Evolutionary conservation across 2,329 filamentous ascomycete species (phyloP), one percentile per base, ranked within the genome.

Genomic region (Monilinia fructigena): DNA sequence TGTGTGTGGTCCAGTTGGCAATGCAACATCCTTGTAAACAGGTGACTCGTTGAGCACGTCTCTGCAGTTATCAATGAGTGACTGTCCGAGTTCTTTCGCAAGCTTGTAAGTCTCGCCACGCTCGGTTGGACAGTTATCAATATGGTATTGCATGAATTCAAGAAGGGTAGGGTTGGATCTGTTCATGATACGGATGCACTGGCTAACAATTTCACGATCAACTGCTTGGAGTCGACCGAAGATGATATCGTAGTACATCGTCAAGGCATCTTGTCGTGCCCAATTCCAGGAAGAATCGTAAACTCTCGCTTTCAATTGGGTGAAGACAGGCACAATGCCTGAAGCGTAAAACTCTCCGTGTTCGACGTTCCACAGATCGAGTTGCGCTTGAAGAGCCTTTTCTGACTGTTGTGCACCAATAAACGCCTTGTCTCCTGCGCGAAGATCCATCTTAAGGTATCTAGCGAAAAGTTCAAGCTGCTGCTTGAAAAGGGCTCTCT

Each of bases 201-300:
- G 93, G 80, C 93, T 97, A 77, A 99, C 95, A 74, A 98, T 99
- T 79, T 99, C 95, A 70, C 95, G 91, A 75, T 99, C 95, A 52
- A 99, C 91, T 60, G 89, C 92, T 82, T 95, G 88, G 64, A 99
- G 87, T 68, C 95, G 88, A 67, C 95, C 95, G 74, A 99, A 99
- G 76, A 99, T 97, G 76, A 99, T 96, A 76, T 99, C 95, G 80
- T 93, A 99, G 83, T 95, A 99, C 94, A 99, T 99, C 82, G 86
- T 95, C 64, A 99, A 86, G 38, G 94, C 95, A 78, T 99, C 95
- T 78, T 99, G 95, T 63, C 95, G 90, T 69, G 93, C 95, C 95
- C 95, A 99, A 79, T 99, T 99, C 95, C 95, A 99, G 0, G 93
- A 96, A 0, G 95, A 98, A 78, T 99, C 95, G 80, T 99, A 99